Conservation (phyloP, 1,284 basidiomycete species). For the Psilocybe mexicana region DNA sequence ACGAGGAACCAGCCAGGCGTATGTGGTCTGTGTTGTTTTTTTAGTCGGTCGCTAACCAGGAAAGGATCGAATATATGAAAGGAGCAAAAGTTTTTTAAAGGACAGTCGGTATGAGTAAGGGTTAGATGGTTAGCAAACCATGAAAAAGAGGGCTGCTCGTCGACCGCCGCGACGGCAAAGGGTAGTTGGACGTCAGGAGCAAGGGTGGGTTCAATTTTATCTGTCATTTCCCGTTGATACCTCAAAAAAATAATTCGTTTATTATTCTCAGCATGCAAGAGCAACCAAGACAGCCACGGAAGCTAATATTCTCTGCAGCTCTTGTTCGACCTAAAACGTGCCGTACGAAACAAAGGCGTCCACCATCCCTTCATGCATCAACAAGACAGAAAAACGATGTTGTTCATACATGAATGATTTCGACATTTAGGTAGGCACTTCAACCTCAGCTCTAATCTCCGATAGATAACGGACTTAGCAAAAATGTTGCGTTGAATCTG, state of each 20-base stretch:
- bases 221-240: neutral
- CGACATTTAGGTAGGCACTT: neutral
- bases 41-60: constrained; percentile 4
- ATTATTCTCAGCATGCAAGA: neutral
- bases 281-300: too few species aligned
- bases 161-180: constrained; percentile 19
- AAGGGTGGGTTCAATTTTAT: constrained; percentile 5
- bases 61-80: constrained; percentile 1
- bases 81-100: constrained; percentile 12
- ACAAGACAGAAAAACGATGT: neutral
- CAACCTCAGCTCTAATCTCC: neutral
- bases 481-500: neutral
- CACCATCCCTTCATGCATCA: neutral
- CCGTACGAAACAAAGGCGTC: neutral
- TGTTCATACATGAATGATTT: neutral
- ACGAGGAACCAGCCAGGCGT: constrained; percentile 9
- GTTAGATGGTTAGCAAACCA: constrained; percentile 6
- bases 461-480: neutral
- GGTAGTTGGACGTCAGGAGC: constrained; percentile 1
- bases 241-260: neutral
- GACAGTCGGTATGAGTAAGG: constrained; percentile 9
- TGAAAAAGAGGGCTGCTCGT: constrained; percentile 15
- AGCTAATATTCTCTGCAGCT: neutral
- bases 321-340: neutral
- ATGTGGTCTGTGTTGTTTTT: constrained; percentile 7